A percentile compares a stretch with the other conserved stretches of the same genome.
Evolutionary conservation across 371 early-diverging fungal genomes (phyloP).

Genomic region (Massospora cicadina): DNA sequence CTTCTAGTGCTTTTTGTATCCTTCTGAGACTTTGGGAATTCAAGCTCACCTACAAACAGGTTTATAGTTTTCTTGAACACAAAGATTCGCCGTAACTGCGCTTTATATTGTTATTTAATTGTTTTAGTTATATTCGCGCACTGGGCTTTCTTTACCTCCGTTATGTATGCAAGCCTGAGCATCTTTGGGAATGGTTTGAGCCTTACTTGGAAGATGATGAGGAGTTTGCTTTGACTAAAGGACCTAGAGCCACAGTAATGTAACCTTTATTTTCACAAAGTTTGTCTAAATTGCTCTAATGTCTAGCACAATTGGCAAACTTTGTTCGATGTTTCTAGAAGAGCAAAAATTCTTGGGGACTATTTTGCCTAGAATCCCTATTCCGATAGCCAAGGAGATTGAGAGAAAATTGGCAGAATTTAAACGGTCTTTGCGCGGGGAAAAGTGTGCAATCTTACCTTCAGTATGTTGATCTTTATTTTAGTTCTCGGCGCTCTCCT

Average conservation of each 20-base stretch:
- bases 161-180: slow-evolving; percentile 60
- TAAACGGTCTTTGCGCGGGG: background rate
- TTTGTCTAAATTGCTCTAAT: slow-evolving; percentile 16
- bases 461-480: background rate
- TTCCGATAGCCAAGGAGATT: slow-evolving; percentile 59
- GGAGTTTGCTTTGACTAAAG: slow-evolving; percentile 42
- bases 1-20: slow-evolving; percentile 69
- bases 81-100: slow-evolving; percentile 53
- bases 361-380: slow-evolving; percentile 71
- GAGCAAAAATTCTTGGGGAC: slow-evolving; percentile 53
- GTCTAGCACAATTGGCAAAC: slow-evolving; percentile 51
- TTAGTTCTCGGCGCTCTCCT: background rate
- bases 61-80: slow-evolving; percentile 56
- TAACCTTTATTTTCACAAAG: slow-evolving; percentile 18
- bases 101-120: background rate
- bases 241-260: slow-evolving; percentile 38
- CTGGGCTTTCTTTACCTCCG: slow-evolving; percentile 71
- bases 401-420: slow-evolving; percentile 30
- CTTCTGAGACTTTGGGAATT: slow-evolving; percentile 76
- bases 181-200: slow-evolving; percentile 71
- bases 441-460: background rate
- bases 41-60: slow-evolving; percentile 52
- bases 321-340: slow-evolving; percentile 42
- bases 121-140: slow-evolving; percentile 50
- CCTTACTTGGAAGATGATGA: slow-evolving; percentile 63